A percentile compares a stretch with the other conserved stretches of the same genome.
Conservation (phyloP, 371 early-diverging fungal genomes). For the Mortierella sp. region DNA sequence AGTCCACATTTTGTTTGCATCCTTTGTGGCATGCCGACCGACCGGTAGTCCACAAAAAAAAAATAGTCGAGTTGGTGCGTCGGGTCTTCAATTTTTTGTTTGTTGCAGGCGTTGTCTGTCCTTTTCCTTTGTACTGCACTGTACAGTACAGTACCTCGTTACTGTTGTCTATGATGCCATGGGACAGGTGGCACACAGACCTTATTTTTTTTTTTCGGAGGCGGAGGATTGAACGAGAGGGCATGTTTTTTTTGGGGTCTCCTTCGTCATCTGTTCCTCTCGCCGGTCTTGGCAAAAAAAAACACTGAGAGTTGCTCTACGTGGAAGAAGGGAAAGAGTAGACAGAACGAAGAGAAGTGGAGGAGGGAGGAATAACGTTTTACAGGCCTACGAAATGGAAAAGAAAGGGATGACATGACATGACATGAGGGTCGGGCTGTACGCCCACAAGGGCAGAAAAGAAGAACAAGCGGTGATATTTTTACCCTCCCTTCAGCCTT, state of each 20-base stretch:
- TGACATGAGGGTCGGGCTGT: not conserved
- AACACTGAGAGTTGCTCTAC: too few relatives aligned
- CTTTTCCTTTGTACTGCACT: not conserved
- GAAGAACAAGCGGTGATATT: not conserved
- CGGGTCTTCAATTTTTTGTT: not conserved
- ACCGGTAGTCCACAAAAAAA: slow-evolving; percentile 7
- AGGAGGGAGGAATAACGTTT: not conserved
- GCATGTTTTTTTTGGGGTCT: not conserved
- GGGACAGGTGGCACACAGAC: not conserved
- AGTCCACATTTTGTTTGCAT: not conserved
- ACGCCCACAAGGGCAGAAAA: not conserved
- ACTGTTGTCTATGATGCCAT: not conserved
- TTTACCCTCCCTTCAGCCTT: not conserved
- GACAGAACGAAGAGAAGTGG: not conserved
- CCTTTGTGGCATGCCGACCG: not conserved
- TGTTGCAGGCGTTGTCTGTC: not conserved
- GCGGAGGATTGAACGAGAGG: not conserved
- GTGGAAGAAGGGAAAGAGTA: too few relatives aligned
- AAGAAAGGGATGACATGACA: not conserved
- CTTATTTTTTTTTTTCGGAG: slow-evolving; percentile 2
- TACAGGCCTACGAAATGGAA: not conserved
- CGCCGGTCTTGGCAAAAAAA: slow-evolving; percentile 3
- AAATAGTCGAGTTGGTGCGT: not conserved
- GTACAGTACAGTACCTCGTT: too few relatives aligned
- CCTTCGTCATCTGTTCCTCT: not conserved